Evolutionary conservation across 1,284 basidiomycete species (phyloP), one percentile per base, ranked within the genome.

Genomic region (Volvariella volvacea): DNA sequence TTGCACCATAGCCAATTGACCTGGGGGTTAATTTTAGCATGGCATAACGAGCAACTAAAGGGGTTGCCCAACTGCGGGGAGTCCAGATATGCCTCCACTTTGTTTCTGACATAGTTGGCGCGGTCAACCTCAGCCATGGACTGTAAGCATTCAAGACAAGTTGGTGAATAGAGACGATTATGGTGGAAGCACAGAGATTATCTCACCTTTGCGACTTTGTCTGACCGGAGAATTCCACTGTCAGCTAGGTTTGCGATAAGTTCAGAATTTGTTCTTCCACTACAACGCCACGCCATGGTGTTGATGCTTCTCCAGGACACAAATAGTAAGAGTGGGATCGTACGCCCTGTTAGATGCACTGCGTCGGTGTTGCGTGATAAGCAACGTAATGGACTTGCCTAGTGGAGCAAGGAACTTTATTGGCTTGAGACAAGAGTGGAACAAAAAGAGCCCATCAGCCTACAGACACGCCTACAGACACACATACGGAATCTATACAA

Each of bases 261-360:
- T 51, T 89, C 84, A 14, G 63, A 55, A 55, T 92, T 92, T 3
- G 78, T 76, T 14, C 55, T 62, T 30, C 88, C 90, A 41, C 68
- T 74, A 59, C 83, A 88, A 20, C 73, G 70, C 89, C 91, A 93
- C 21, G 91, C 91, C 90, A 93, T 88, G 31, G 25, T 28, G 25
- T 6, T 12, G 25, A 28, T 28, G 25, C 12, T 28, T 28, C 25
- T 28, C 6, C 12, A 12, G 25, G 12, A 6, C 6, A 28, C 12
- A 6, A 28, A 28, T 6, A 12, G 25, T 28, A 28, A 28, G 12
- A 28, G 25, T 12, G 25, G 25, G 12, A 12, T 12, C 6, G 25
- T 28, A 6, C 6, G 12, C 6, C 25, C 6, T 6, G 12, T 6
- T 28, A 6, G 25, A 28, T 28, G 25, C 25, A 28, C 6, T 28